Evolutionary conservation across 768 basidiomycete species (phyloP).

Genomic region (Arthromyces matolae): DNA sequence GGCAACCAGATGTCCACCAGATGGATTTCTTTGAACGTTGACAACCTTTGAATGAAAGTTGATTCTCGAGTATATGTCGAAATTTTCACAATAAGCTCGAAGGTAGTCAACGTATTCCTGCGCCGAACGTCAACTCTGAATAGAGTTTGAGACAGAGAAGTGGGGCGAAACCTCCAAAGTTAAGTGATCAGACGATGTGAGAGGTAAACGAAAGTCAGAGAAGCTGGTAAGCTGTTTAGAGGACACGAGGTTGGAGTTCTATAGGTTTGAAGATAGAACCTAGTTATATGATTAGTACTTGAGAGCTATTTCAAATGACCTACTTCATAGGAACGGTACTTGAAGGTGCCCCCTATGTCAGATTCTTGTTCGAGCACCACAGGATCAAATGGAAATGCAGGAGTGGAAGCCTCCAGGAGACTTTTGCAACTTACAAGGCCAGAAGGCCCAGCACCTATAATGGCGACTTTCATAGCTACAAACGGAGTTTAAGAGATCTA

Average conservation of each 20-base stretch:
- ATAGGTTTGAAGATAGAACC: background rate
- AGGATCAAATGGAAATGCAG: conserved; percentile 44
- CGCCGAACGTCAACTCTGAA: background rate
- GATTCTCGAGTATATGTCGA: conserved; percentile 36
- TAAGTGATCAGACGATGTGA: conserved; percentile 44
- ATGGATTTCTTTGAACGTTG: conserved; percentile 29
- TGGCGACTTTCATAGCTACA: conserved; percentile 31
- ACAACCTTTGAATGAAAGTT: conserved; percentile 35
- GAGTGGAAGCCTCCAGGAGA: conserved; percentile 35
- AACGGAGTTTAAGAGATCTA: too few species aligned
- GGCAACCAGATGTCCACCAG: conserved; percentile 35
- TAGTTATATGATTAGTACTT: too few species aligned
- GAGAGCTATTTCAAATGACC: background rate
- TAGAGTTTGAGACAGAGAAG: background rate
- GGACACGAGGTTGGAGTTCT: conserved; percentile 51
- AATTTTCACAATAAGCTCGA: conserved; percentile 39
- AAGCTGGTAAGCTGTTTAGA: conserved; percentile 59
- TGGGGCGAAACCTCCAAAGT: conserved; percentile 32
- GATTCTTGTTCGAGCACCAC: conserved; percentile 45
- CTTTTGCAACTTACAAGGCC: conserved; percentile 50
- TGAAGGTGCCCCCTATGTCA: conserved; percentile 51
- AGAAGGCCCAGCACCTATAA: conserved; percentile 47
- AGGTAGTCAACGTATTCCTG: conserved; percentile 53
- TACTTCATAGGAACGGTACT: conserved; percentile 45
- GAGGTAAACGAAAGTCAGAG: conserved; percentile 53